phyloP scores from a whole-genome alignment of 305 asterid genomes.

The Nicotiana rustica region DNA sequence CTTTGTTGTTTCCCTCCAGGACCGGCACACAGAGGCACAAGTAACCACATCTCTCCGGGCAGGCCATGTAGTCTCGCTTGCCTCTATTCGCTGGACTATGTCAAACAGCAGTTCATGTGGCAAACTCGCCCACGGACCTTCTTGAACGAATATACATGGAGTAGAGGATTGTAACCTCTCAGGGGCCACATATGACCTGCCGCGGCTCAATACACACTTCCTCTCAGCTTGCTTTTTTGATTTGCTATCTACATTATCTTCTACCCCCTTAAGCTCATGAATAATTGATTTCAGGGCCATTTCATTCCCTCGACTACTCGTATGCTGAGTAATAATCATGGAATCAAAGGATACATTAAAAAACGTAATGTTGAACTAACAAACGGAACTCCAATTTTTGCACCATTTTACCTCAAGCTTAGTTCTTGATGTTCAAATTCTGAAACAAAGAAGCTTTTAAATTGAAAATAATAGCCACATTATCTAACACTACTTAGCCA shows the following conservation, averaged over 20 bases:
- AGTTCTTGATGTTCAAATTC: background rate
- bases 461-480: background rate
- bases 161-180: conserved; percentile 50
- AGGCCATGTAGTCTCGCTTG: conserved; percentile 16
- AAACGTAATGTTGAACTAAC: background rate
- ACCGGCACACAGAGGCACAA: too few relatives aligned
- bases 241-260: background rate
- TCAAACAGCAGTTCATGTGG: conserved; percentile 69
- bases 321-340: background rate
- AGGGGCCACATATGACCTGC: conserved; percentile 35
- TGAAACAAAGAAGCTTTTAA: background rate
- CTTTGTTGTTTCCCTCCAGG: background rate
- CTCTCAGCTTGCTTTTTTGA: background rate
- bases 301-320: background rate
- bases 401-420: background rate
- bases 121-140: conserved; percentile 66
- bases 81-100: background rate
- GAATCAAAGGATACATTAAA: background rate
- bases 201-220: background rate
- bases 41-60: too few relatives aligned
- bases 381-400: conserved; percentile 13
- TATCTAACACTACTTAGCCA: conserved; percentile 19
- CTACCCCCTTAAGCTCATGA: background rate
- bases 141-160: conserved; percentile 42
- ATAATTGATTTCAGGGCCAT: background rate